These are phyloP conservation scores for Mucor irregularis DNA, from an alignment of 371 early-diverging fungal species.

Conservation along the genomic window DNA sequence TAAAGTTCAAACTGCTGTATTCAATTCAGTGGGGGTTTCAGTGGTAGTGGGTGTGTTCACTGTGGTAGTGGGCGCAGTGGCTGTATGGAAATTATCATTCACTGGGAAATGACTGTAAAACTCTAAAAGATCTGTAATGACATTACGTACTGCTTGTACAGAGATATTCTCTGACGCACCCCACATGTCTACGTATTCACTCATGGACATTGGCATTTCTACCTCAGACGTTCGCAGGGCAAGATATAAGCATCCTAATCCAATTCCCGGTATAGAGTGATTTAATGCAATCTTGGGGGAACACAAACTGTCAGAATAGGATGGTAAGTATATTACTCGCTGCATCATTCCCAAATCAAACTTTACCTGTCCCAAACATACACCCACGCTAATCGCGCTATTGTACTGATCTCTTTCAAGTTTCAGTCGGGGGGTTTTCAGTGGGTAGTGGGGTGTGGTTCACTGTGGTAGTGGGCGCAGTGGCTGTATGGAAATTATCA, in stretches of 20 bases:
- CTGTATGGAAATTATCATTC: too few species aligned
- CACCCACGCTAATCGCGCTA: too few species aligned
- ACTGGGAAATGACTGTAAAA: conserved; percentile 21
- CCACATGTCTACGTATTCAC: conserved; percentile 51
- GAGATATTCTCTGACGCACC: conserved; percentile 49
- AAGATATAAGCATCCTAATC: conserved; percentile 49
- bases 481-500: too few species aligned
- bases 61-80: too few species aligned
- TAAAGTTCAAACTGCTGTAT: not conserved
- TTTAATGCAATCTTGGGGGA: conserved; percentile 43
- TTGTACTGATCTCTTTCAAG: not conserved
- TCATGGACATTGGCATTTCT: conserved; percentile 47
- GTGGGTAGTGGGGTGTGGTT: too few species aligned
- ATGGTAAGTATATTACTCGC: too few species aligned
- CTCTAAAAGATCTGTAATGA: conserved; percentile 38
- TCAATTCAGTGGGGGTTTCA: too few species aligned
- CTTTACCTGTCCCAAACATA: too few species aligned
- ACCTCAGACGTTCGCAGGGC: conserved; percentile 36
- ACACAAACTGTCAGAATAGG: conserved; percentile 32
- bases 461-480: too few species aligned
- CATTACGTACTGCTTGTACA: conserved; percentile 49
- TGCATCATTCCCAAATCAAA: too few species aligned
- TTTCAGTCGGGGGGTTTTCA: too few species aligned
- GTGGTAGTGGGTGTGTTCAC: too few species aligned
- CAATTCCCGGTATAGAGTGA: conserved; percentile 38